A percentile compares a stretch with the other conserved stretches of the same genome.
phyloP scores from a whole-genome alignment of 2,329 filamentous ascomycete species.

The Phyllosticta capitalensis region DNA sequence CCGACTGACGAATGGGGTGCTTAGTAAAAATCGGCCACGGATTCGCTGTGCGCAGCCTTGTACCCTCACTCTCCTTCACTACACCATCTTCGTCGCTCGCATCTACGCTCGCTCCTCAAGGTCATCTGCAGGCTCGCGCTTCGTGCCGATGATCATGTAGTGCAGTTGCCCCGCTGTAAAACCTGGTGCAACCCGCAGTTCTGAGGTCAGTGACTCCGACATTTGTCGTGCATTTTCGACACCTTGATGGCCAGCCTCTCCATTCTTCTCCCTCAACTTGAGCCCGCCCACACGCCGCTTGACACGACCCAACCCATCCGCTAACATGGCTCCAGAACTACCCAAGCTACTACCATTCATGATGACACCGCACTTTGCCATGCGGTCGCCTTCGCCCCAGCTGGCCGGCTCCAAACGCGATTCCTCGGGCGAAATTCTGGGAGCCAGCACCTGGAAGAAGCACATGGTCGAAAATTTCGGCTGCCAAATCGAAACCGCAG shows the following conservation, averaged over 20 bases:
- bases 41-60: slow-evolving; percentile 5
- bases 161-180: background rate
- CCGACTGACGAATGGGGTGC: background rate
- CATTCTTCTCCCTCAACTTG: background rate
- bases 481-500: slow-evolving; percentile 8
- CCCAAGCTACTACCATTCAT: slow-evolving; percentile 1
- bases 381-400: slow-evolving; percentile 8
- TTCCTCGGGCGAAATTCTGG: slow-evolving; percentile 5
- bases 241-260: slow-evolving; percentile 8
- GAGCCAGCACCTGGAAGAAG: slow-evolving; percentile 2
- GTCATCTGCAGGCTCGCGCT: background rate
- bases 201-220: slow-evolving; percentile 5
- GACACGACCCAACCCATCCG: background rate
- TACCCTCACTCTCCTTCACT: background rate
- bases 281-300: background rate
- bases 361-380: slow-evolving; percentile 1
- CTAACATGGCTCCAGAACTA: slow-evolving; percentile 9
- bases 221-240: slow-evolving; percentile 5
- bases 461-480: slow-evolving; percentile 5
- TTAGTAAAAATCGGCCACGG: slow-evolving; percentile 9
- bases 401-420: slow-evolving; percentile 10
- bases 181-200: background rate
- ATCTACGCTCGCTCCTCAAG: background rate
- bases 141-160: background rate
- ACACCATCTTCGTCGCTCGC: background rate